Evolutionary conservation across 257 asterid genomes (phyloP).

Genomic region (Cordia subcordata): DNA sequence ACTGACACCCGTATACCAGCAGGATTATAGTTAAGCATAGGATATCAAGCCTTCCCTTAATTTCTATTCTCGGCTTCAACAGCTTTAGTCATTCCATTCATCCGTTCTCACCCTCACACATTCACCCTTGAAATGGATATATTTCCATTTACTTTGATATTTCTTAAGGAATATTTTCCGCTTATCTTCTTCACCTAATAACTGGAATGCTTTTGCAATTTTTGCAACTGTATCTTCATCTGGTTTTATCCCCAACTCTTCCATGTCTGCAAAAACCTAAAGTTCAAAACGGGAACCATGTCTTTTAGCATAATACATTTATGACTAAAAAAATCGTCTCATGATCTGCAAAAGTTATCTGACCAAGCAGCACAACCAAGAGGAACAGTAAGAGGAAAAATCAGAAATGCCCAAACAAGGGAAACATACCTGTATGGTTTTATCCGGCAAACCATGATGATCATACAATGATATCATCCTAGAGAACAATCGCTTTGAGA

Average conservation of each 20-base stretch:
- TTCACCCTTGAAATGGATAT: constrained; percentile 82
- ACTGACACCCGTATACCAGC: too few species aligned
- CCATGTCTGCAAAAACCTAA: constrained; percentile 96
- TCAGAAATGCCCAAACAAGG: constrained; percentile 9
- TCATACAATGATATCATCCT: constrained; percentile 81
- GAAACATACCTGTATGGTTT: constrained; percentile 62
- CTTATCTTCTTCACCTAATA: constrained; percentile 53
- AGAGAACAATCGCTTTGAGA: constrained; percentile 73
- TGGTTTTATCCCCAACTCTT: constrained; percentile 85
- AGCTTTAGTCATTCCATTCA: constrained; percentile 11
- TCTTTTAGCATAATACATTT: neutral
- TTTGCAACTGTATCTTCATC: constrained; percentile 72
- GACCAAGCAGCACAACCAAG: neutral
- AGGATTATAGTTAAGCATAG: too few species aligned
- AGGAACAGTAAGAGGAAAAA: neutral
- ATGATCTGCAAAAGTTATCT: neutral
- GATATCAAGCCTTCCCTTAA: too few species aligned
- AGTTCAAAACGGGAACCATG: neutral
- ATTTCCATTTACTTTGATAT: constrained; percentile 68
- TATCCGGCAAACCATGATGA: constrained; percentile 58
- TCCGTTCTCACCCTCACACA: constrained; percentile 54
- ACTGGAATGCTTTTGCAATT: constrained; percentile 64
- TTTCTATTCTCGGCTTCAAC: too few species aligned
- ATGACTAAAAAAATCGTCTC: neutral
- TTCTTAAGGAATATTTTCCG: constrained; percentile 35